phyloP scores from a whole-genome alignment of 2,329 filamentous ascomycete genomes.

The Phialemonium atrogriseum region DNA sequence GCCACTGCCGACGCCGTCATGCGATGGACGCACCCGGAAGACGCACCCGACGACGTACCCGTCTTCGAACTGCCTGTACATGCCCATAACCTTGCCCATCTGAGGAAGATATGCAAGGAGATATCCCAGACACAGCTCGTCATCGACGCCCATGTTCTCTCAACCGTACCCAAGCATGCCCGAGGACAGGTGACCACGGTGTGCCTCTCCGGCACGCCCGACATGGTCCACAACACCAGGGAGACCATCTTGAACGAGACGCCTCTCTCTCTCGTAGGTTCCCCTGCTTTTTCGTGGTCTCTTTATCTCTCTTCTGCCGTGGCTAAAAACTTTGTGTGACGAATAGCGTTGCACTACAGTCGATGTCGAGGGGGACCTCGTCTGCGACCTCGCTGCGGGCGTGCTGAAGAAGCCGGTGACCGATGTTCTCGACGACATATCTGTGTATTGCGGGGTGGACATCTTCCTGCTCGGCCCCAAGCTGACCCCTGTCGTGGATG shows the following conservation, averaged over 20 bases:
- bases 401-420: conserved; percentile 69
- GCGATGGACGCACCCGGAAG: conserved; percentile 88
- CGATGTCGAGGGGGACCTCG: conserved; percentile 84
- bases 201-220: conserved; percentile 79
- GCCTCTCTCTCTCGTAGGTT: conserved; percentile 80
- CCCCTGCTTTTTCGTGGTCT: conserved; percentile 10
- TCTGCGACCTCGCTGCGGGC: conserved; percentile 63
- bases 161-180: conserved; percentile 66
- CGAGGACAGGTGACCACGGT: conserved; percentile 74
- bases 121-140: conserved; percentile 64
- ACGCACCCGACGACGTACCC: conserved; percentile 73
- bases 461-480: conserved; percentile 94
- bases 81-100: conserved; percentile 70
- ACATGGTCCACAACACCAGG: conserved; percentile 81
- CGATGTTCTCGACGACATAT: conserved; percentile 78
- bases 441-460: conserved; percentile 84
- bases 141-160: conserved; percentile 76
- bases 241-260: conserved; percentile 87
- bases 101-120: conserved; percentile 73
- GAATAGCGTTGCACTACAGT: conserved; percentile 80
- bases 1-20: conserved; percentile 80
- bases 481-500: conserved; percentile 67
- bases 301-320: conserved; percentile 9
- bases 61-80: conserved; percentile 91
- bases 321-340: conserved; percentile 13